Evolutionary conservation across 352 stramenopile genomes (phyloP).

Genomic region (Globisporangium cederbergense): DNA sequence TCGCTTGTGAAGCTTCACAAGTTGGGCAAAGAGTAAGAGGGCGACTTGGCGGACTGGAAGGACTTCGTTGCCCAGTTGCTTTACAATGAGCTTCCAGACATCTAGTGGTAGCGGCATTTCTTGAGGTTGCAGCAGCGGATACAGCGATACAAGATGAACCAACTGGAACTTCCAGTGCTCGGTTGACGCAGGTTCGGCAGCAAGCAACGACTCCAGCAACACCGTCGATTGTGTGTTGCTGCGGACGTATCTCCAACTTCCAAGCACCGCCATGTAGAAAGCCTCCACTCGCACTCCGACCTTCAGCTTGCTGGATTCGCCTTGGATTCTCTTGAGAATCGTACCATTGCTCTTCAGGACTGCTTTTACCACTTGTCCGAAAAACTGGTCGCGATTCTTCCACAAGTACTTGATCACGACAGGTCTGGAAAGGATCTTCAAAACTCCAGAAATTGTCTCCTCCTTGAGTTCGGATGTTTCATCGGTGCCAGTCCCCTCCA

Average conservation of each 20-base stretch:
- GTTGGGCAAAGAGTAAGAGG: constrained; percentile 42
- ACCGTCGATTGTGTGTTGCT: constrained; percentile 9
- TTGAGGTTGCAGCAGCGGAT: constrained; percentile 52
- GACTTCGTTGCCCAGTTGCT: constrained; percentile 52
- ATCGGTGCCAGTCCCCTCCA: constrained; percentile 31
- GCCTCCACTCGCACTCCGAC: constrained; percentile 47
- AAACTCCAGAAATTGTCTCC: constrained; percentile 31
- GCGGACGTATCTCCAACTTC: constrained; percentile 50
- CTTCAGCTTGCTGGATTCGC: constrained; percentile 54
- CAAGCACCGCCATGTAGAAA: constrained; percentile 51
- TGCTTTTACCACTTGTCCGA: constrained; percentile 38
- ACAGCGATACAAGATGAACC: constrained; percentile 67
- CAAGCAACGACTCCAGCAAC: constrained; percentile 34
- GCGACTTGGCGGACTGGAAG: constrained; percentile 60
- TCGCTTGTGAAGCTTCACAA: constrained; percentile 48
- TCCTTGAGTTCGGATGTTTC: constrained; percentile 34
- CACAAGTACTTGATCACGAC: constrained; percentile 43
- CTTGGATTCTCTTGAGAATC: constrained; percentile 50
- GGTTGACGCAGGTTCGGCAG: constrained; percentile 29
- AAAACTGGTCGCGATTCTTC: constrained; percentile 34
- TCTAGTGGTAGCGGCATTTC: constrained; percentile 34
- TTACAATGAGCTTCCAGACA: constrained; percentile 54
- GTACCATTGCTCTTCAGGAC: constrained; percentile 45
- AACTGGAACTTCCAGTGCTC: constrained; percentile 80
- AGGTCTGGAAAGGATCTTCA: constrained; percentile 39